Conservation (phyloP, 805 yeast genomes). For the Ogataea kodamae region DNA sequence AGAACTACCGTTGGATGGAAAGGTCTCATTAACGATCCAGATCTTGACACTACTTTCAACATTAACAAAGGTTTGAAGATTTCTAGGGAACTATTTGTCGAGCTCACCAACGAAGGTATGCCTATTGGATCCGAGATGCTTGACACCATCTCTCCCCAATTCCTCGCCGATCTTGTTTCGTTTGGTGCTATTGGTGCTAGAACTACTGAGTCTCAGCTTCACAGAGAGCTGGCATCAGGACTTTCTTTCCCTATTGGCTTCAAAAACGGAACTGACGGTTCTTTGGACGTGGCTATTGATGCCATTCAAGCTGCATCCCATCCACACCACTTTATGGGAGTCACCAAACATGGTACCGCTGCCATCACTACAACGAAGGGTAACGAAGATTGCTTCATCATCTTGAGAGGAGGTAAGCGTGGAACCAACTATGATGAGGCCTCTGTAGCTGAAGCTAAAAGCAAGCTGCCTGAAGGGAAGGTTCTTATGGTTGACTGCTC, state of each 20-base stretch:
- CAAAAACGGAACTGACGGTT: conserved; percentile 98
- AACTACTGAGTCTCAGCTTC: conserved; percentile 97
- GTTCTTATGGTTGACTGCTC: conserved; percentile 94
- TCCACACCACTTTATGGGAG: conserved; percentile 95
- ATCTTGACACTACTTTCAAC: conserved; percentile 85
- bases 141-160: conserved; percentile 97
- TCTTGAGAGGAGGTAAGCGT: conserved; percentile 91
- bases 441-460: conserved; percentile 73
- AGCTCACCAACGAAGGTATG: conserved; percentile 71
- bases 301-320: conserved; percentile 90
- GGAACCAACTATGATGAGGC: conserved; percentile 89
- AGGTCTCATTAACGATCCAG: conserved; percentile 96
- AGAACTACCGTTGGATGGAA: conserved; percentile 99
- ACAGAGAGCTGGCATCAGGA: conserved; percentile 96
- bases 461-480: conserved; percentile 44
- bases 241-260: conserved; percentile 98
- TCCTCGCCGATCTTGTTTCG: conserved; percentile 81
- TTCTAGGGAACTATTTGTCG: conserved; percentile 79
- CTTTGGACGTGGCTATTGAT: conserved; percentile 87
- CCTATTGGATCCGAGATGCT: conserved; percentile 98
- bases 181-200: conserved; percentile 99
- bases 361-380: conserved; percentile 97
- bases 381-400: conserved; percentile 89
- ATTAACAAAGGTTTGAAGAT: conserved; percentile 91
- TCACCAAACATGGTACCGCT: conserved; percentile 94